phyloP scores from a whole-genome alignment of 2,329 filamentous ascomycete genomes.

The Orbilia blumenaviensis region DNA sequence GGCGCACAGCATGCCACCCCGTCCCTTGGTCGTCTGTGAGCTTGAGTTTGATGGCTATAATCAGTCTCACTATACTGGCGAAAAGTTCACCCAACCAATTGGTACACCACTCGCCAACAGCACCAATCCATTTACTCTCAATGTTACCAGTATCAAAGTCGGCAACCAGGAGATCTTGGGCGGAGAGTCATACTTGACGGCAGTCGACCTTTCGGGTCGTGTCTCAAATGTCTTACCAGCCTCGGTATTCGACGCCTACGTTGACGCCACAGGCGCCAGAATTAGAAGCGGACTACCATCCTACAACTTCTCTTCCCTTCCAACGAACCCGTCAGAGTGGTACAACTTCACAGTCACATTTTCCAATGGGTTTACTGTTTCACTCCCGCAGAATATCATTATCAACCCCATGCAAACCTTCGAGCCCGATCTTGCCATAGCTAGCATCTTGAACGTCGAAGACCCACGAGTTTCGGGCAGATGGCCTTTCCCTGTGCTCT shows the following conservation, averaged over 20 bases:
- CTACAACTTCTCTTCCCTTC: not conserved
- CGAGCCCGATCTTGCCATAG: not conserved
- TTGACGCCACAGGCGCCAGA: not conserved
- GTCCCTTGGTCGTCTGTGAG: conserved; percentile 6
- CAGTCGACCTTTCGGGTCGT: not conserved
- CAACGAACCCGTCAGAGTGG: not conserved
- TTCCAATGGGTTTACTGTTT: conserved; percentile 3
- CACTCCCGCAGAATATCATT: not conserved
- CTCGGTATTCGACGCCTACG: not conserved
- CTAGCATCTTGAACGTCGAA: not conserved
- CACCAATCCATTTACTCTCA: conserved; percentile 20
- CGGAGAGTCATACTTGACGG: not conserved
- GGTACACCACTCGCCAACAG: conserved; percentile 10
- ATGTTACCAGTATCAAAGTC: conserved; percentile 6
- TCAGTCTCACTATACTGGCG: conserved; percentile 6
- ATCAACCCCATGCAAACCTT: not conserved
- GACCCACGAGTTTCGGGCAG: not conserved
- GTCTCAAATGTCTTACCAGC: not conserved
- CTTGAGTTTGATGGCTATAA: conserved; percentile 28
- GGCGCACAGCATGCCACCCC: not conserved
- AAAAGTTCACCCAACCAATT: conserved; percentile 16
- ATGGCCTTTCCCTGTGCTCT: not conserved
- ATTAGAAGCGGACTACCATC: not conserved
- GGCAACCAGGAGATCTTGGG: not conserved
- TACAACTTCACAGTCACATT: conserved; percentile 23